Conservation (phyloP, 306 rosid genomes). For the Corylus avellana region DNA sequence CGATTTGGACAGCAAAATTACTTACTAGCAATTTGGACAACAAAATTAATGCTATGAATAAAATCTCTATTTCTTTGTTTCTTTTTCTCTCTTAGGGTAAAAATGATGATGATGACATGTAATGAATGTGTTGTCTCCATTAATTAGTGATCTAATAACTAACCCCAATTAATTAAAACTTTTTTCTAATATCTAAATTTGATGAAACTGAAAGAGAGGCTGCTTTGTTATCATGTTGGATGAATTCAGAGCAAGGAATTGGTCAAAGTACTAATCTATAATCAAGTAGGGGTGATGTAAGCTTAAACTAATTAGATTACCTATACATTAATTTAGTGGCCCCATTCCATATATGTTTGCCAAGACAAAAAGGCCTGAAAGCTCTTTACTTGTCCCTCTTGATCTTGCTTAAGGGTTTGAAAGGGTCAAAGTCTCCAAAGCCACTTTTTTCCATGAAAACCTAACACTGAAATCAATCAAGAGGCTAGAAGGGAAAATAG, state of each 20-base stretch:
- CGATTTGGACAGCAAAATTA: no score
- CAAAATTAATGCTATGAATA: no score
- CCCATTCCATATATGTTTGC: neutral
- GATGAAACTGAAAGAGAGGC: constrained; percentile 2
- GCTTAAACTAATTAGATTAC: constrained; percentile 22
- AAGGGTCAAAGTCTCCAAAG: constrained; percentile 28
- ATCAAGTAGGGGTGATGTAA: constrained; percentile 23
- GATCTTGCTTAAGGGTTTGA: neutral
- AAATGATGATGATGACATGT: neutral
- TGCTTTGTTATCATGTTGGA: constrained; percentile 4
- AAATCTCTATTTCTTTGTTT: no score
- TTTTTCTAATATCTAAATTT: neutral
- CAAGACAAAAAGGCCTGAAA: constrained; percentile 15
- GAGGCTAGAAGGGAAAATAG: neutral
- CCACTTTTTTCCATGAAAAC: constrained; percentile 20
- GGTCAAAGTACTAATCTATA: neutral
- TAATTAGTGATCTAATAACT: neutral
- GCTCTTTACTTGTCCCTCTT: constrained; percentile 19
- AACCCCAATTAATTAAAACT: neutral
- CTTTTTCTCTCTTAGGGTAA: no score
- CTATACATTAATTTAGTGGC: constrained; percentile 10
- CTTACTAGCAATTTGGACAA: no score
- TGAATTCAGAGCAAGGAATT: constrained; percentile 22
- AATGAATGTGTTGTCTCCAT: neutral
- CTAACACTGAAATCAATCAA: constrained; percentile 19